A percentile compares a stretch with the other conserved stretches of the same genome.
Conservation (phyloP, 2,329 filamentous ascomycete genomes). For the Stachybotrys chlorohalonatus region DNA sequence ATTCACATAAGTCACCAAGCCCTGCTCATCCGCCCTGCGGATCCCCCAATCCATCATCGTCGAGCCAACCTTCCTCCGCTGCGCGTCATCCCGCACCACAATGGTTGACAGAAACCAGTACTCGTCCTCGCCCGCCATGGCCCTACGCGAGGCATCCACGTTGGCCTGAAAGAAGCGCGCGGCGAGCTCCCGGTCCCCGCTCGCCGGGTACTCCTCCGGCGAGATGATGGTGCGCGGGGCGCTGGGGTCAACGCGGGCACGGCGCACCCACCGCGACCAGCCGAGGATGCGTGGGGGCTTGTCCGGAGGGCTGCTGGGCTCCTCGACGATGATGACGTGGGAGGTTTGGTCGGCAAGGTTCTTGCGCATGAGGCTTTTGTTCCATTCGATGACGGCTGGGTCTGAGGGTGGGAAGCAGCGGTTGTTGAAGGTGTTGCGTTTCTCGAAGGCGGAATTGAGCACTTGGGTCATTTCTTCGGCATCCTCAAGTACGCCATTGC, state of each 20-base stretch:
- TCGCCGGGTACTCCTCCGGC: slow-evolving; percentile 11
- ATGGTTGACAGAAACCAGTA: slow-evolving; percentile 25
- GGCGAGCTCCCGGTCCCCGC: slow-evolving; percentile 21
- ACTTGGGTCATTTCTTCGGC: slow-evolving; percentile 18
- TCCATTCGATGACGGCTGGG: slow-evolving; percentile 10
- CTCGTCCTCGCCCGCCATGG: slow-evolving; percentile 13
- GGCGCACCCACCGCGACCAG: slow-evolving; percentile 25
- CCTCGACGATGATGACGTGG: slow-evolving; percentile 20
- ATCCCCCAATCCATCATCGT: slow-evolving; percentile 22
- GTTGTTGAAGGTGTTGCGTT: slow-evolving; percentile 17
- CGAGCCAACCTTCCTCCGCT: slow-evolving; percentile 22
- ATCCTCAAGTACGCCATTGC: slow-evolving; percentile 15
- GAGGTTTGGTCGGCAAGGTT: slow-evolving; percentile 18
- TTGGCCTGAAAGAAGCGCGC: slow-evolving; percentile 30
- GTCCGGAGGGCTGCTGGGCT: neutral
- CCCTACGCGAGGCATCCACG: slow-evolving; percentile 8
- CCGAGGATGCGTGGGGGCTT: slow-evolving; percentile 14
- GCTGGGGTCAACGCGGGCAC: slow-evolving; percentile 6
- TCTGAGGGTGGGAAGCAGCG: slow-evolving; percentile 17
- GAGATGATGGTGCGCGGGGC: slow-evolving; percentile 11
- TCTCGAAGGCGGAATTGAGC: slow-evolving; percentile 19
- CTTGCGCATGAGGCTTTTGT: slow-evolving; percentile 11
- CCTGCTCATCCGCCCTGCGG: slow-evolving; percentile 17
- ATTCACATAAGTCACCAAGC: slow-evolving; percentile 18
- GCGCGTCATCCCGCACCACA: slow-evolving; percentile 18